phyloP scores from a whole-genome alignment of 768 basidiomycete species.

The Candolleomyces aberdarensis region DNA sequence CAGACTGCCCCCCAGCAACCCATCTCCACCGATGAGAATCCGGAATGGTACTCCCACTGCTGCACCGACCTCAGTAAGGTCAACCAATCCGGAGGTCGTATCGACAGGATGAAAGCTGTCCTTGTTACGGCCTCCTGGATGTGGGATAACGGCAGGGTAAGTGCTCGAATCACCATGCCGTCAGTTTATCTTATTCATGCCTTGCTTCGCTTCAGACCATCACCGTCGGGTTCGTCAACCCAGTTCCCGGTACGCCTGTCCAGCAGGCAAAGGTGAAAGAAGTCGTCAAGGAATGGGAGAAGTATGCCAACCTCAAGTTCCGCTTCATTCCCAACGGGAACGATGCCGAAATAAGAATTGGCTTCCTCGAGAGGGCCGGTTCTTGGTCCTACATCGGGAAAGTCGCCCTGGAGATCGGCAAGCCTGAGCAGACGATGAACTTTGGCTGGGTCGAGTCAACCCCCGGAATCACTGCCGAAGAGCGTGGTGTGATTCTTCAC shows the following conservation, averaged over 20 bases:
- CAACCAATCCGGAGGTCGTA: not conserved
- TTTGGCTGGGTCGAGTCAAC: constrained; percentile 6
- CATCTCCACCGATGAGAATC: too few species aligned
- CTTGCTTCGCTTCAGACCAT: not conserved
- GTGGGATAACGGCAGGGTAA: not conserved
- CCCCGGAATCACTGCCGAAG: not conserved
- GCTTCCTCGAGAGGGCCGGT: constrained; percentile 5
- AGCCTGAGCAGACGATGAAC: constrained; percentile 12
- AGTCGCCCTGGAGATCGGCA: not conserved
- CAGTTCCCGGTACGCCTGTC: not conserved
- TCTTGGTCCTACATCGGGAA: constrained; percentile 15
- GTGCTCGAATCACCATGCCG: not conserved
- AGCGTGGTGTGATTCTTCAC: constrained; percentile 15
- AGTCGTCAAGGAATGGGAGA: constrained; percentile 3
- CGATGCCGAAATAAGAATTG: constrained; percentile 7
- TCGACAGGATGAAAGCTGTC: not conserved
- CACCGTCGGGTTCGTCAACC: not conserved
- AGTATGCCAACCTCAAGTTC: constrained; percentile 15
- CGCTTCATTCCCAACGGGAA: not conserved
- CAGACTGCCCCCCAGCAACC: not conserved
- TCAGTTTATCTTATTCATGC: not conserved
- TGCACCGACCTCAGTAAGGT: too few species aligned
- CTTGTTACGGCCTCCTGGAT: not conserved
- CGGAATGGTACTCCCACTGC: too few species aligned
- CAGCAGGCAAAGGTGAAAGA: not conserved